These are phyloP conservation scores for Hortiboletus campestris DNA, from an alignment of 768 basidiomycete genomes.

Conservation along the genomic window DNA sequence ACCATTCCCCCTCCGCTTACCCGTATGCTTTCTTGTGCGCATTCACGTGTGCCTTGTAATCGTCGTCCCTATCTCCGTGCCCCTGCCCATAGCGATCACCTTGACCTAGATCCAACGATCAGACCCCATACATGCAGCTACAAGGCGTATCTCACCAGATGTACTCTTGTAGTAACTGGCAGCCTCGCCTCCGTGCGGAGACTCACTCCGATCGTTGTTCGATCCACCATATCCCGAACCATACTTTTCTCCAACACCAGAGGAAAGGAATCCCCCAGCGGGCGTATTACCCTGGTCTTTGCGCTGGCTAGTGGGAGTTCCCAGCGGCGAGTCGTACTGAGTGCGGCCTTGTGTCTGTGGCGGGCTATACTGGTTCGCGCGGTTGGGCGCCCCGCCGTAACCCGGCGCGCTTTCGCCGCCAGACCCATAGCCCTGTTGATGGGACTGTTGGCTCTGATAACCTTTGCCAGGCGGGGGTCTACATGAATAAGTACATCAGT, in stretches of 20 bases:
- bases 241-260: constrained; percentile 9
- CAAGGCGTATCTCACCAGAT: constrained; percentile 1
- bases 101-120: constrained; percentile 8
- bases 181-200: constrained; percentile 17
- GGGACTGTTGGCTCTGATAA: constrained; percentile 4
- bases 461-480: constrained; percentile 9
- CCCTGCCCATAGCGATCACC: constrained; percentile 18
- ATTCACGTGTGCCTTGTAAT: constrained; percentile 20
- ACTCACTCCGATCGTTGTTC: neutral
- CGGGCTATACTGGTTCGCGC: constrained; percentile 9
- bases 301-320: neutral
- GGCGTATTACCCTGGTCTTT: constrained; percentile 9
- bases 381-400: constrained; percentile 6
- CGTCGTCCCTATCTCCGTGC: constrained; percentile 12
- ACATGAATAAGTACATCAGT: neutral
- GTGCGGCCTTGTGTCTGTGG: constrained; percentile 5
- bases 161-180: constrained; percentile 14
- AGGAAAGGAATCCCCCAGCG: constrained; percentile 15
- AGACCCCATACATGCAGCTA: neutral
- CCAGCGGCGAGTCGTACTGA: constrained; percentile 9
- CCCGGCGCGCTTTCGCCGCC: neutral
- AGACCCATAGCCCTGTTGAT: constrained; percentile 5
- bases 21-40: constrained; percentile 34
- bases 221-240: constrained; percentile 5
- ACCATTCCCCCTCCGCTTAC: constrained; percentile 13